phyloP scores from a whole-genome alignment of 208 protist species.

The Leishmania aethiopica region DNA sequence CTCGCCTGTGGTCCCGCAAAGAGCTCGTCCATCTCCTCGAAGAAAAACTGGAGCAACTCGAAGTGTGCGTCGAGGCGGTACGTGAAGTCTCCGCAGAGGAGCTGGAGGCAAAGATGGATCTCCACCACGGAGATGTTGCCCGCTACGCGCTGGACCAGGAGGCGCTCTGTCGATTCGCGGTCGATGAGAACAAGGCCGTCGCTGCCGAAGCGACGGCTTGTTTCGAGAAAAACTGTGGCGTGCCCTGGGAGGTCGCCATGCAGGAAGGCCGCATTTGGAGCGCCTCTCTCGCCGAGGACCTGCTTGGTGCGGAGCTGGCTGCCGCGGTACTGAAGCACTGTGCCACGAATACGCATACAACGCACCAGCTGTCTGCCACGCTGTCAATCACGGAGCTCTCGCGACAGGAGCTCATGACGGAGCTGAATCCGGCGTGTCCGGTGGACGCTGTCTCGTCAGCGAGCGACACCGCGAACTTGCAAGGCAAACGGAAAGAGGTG shows the following conservation, averaged over 20 bases:
- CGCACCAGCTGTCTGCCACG: constrained; percentile 10
- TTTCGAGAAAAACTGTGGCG: constrained; percentile 56
- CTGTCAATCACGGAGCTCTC: constrained; percentile 21
- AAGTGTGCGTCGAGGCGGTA: constrained; percentile 42
- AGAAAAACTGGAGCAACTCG: constrained; percentile 18
- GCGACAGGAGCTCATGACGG: constrained; percentile 13
- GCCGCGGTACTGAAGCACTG: constrained; percentile 51
- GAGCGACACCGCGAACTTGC: background rate
- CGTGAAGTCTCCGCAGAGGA: constrained; percentile 45
- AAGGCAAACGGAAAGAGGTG: background rate
- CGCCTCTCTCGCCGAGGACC: constrained; percentile 64
- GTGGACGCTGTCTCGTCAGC: constrained; percentile 7
- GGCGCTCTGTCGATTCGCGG: constrained; percentile 16
- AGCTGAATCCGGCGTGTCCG: constrained; percentile 13
- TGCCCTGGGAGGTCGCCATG: constrained; percentile 58
- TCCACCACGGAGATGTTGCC: constrained; percentile 74
- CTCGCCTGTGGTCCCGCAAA: constrained; percentile 29
- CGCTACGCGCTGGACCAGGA: constrained; percentile 59
- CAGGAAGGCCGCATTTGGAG: constrained; percentile 67
- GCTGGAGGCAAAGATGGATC: constrained; percentile 58
- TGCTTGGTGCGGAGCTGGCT: constrained; percentile 65
- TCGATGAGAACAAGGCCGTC: constrained; percentile 27
- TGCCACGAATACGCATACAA: background rate
- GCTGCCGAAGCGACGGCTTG: constrained; percentile 10
- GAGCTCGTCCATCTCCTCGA: constrained; percentile 34